phyloP scores from a whole-genome alignment of 2,329 filamentous ascomycete species.

The Botrytis galanthina region DNA sequence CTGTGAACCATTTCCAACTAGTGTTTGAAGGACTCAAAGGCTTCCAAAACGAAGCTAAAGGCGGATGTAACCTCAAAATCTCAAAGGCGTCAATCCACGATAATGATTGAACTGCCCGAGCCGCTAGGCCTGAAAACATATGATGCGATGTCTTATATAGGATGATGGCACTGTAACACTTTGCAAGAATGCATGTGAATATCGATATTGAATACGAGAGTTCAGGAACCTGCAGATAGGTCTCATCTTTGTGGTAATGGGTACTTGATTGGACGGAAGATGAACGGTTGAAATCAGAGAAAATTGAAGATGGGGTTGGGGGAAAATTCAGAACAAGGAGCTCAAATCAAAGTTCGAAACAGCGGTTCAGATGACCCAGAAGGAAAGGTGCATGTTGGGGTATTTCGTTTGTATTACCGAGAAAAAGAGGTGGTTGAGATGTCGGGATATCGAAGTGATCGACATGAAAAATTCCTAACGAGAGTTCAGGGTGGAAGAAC shows the following conservation, averaged over 20 bases:
- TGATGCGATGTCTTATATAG: background rate
- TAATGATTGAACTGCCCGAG: conserved; percentile 15
- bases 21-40: background rate
- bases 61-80: conserved; percentile 11
- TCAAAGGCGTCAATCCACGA: conserved; percentile 7
- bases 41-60: background rate
- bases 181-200: conserved; percentile 1
- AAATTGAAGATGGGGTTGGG: background rate
- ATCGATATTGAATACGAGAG: conserved; percentile 3
- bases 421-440: conserved; percentile 1
- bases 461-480: background rate
- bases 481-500: background rate
- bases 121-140: background rate
- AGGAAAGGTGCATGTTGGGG: background rate
- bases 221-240: conserved; percentile 1
- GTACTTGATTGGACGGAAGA: background rate
- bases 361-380: background rate
- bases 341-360: background rate
- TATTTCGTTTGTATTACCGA: background rate
- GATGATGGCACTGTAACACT: conserved; percentile 9
- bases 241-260: background rate
- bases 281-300: background rate
- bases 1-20: background rate
- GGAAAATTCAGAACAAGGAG: background rate
- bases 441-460: background rate